Percentiles rank a stretch among this genome's conserved stretches.
phyloP scores from a whole-genome alignment of 2,329 filamentous ascomycete genomes.

The Paraphaeosphaeria minitans region DNA sequence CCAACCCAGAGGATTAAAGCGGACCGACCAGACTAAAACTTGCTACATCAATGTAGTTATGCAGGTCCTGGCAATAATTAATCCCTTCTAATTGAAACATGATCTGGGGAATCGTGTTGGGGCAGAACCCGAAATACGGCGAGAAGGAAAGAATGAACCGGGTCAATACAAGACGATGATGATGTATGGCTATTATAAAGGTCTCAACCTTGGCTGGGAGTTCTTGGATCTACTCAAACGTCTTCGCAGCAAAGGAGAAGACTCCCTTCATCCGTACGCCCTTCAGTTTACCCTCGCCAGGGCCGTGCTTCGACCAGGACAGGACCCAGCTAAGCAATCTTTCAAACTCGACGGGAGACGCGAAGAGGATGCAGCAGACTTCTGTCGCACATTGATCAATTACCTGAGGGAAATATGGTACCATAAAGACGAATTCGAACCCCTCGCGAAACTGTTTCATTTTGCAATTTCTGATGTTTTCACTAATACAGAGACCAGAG shows the following conservation, averaged over 20 bases:
- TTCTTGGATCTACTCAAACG: neutral
- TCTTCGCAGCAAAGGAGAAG: neutral
- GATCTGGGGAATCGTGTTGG: neutral
- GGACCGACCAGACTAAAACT: too few species aligned
- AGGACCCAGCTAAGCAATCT: too few species aligned
- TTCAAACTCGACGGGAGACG: too few species aligned
- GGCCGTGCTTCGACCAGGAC: too few species aligned
- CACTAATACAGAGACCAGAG: too few species aligned
- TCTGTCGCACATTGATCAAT: too few species aligned
- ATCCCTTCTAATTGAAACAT: neutral
- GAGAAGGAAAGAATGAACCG: fast-evolving
- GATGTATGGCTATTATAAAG: neutral
- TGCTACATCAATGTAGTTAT: neutral
- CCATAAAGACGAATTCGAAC: too few species aligned
- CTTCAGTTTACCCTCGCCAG: neutral
- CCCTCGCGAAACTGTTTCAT: too few species aligned
- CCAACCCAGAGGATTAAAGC: neutral
- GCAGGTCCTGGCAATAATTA: neutral
- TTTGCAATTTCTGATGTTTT: too few species aligned
- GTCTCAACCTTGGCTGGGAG: neutral
- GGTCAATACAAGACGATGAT: neutral
- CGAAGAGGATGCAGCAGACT: too few species aligned
- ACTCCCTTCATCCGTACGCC: neutral
- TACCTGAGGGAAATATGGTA: too few species aligned
- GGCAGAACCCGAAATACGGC: too few species aligned